These are phyloP conservation scores for Termitomyces titanicus DNA, from an alignment of 768 basidiomycete species.

Conservation along the genomic window DNA sequence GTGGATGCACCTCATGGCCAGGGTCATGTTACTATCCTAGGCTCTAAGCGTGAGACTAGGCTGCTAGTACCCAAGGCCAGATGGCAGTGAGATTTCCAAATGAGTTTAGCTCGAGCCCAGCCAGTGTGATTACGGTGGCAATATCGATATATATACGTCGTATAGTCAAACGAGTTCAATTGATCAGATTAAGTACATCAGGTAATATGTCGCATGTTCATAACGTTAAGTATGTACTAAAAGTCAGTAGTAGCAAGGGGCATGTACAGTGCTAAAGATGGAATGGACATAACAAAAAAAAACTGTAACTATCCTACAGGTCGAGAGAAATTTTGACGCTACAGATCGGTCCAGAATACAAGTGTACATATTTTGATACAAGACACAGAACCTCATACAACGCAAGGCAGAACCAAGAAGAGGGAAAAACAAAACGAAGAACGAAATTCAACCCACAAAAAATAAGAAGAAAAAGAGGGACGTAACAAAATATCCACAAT, in stretches of 20 bases:
- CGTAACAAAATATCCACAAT: neutral
- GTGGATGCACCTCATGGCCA: no score
- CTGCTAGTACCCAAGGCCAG: no score
- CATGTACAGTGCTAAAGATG: neutral
- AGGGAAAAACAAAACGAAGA: neutral
- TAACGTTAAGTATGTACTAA: no score
- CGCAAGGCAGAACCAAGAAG: neutral
- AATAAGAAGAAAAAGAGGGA: neutral
- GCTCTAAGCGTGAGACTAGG: no score
- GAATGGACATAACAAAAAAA: neutral
- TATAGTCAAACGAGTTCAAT: no score
- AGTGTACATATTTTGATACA: neutral
- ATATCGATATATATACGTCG: no score
- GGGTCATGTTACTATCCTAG: no score
- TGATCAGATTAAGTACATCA: no score
- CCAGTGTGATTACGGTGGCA: neutral
- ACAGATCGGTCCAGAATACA: neutral
- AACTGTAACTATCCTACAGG: neutral
- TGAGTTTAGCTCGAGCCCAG: neutral
- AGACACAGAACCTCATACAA: neutral
- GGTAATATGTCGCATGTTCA: neutral
- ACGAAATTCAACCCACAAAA: neutral
- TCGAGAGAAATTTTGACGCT: neutral
- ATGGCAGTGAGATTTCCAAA: no score
- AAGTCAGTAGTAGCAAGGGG: neutral